These are phyloP conservation scores for Cladophialophora psammophila DNA, from an alignment of 2,329 filamentous ascomycete species.

Conservation along the genomic window DNA sequence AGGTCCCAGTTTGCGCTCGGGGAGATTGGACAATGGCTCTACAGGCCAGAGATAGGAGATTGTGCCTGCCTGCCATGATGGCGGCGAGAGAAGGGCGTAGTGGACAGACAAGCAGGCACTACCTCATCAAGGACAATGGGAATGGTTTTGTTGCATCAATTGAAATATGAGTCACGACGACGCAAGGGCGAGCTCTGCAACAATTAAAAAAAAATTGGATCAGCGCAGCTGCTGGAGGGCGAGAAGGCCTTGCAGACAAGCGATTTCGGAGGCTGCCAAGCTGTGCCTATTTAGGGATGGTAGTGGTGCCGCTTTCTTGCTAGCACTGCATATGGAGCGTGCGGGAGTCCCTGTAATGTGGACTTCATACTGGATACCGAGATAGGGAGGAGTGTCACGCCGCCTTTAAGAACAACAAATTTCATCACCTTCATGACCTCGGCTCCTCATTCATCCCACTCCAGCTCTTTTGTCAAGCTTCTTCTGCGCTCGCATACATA, in stretches of 20 bases:
- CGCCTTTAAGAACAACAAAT: neutral
- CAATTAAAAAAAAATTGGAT: constrained; percentile 3
- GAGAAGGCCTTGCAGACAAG: neutral
- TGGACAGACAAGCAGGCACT: neutral
- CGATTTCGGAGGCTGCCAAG: constrained; percentile 19
- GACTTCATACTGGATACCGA: no score
- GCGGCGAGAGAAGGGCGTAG: constrained; percentile 20
- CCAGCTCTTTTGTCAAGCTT: neutral
- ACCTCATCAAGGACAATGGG: constrained; percentile 10
- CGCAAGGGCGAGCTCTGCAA: neutral
- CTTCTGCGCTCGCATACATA: neutral
- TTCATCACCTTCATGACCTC: neutral
- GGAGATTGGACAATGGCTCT: constrained; percentile 35
- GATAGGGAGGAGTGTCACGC: neutral
- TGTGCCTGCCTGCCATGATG: constrained; percentile 53
- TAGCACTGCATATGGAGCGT: no score
- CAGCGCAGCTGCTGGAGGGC: neutral
- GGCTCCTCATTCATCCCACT: neutral
- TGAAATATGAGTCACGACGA: neutral
- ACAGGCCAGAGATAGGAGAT: constrained; percentile 47
- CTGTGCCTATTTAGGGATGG: neutral
- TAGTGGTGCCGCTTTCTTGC: neutral
- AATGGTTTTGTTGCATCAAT: neutral
- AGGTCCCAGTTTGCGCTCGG: constrained; percentile 25
- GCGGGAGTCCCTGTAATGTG: no score